Conservation (phyloP, 2,329 filamentous ascomycete species). For the Calycina herbarum region DNA sequence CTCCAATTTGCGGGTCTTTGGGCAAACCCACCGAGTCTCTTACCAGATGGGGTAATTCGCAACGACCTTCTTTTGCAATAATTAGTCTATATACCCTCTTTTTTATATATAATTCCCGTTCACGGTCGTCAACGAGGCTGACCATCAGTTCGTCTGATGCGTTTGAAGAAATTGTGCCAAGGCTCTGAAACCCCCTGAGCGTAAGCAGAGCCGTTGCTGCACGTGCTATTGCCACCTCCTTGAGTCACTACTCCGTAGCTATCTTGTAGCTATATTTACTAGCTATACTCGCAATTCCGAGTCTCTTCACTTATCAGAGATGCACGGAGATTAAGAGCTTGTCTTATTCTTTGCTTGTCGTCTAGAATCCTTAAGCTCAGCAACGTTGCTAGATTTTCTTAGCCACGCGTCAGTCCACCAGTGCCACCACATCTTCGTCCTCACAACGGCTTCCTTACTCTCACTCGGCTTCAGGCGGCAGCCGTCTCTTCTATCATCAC, state of each 20-base stretch:
- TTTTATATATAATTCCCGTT: background rate
- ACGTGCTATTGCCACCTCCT: background rate
- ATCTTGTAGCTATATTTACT: background rate
- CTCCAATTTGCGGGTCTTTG: background rate
- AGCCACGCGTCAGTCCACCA: background rate
- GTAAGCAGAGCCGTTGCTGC: conserved; percentile 5
- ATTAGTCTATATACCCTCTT: background rate
- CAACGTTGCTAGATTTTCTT: background rate
- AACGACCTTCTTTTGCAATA: background rate
- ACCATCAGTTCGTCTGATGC: background rate
- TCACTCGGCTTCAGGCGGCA: conserved; percentile 23
- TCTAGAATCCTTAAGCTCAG: background rate
- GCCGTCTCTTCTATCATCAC: conserved; percentile 16
- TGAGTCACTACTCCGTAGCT: background rate
- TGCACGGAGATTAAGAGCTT: background rate
- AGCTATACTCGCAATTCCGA: background rate
- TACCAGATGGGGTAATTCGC: background rate
- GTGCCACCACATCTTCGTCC: background rate
- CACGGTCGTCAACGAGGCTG: background rate
- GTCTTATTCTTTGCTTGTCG: background rate
- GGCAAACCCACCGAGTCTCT: background rate
- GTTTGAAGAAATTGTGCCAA: background rate
- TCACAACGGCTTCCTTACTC: conserved; percentile 10
- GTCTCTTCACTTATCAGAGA: background rate
- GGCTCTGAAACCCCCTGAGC: background rate